Evolutionary conservation across 2,329 filamentous ascomycete species (phyloP), one percentile per base, ranked within the genome.

Genomic region (Pyrenochaeta sp.): DNA sequence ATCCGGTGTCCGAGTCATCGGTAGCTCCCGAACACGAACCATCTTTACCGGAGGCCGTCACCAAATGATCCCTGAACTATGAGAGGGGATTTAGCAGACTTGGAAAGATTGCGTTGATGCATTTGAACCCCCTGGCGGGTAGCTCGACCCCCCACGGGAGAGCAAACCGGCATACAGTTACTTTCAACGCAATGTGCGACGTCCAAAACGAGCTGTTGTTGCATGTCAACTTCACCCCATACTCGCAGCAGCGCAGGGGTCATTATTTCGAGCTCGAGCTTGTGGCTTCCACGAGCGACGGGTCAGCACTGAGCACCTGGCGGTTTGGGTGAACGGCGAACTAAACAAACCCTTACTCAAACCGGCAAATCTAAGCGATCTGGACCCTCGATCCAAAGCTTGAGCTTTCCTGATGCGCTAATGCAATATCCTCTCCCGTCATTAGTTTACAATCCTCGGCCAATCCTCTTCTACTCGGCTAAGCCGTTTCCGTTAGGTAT

Each of bases 241-340:
- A 22, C n/a, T 10, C 40, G 40, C 37, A 42, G 15, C 12, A 54
- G 44, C n/a, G 36, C 55, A 53, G 46, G 46, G 40, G 49, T 44
- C 24, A 30, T 34, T 19, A 27, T 28, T 48, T 30, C 15, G 15
- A 39, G 36, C 36, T 28, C 15, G 48, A 52, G 44, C 42, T 46
- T 61, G 56, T 65, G 62, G 63, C 65, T 65, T 60, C 66, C 66
- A 68, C 65, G 59, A 68, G 66, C 49, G 46, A 58, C 56, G 56
- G 54, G 52, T 52, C 50, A 54, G 61, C 65, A 63, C 54, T 50
- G 59, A 50, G 47, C 64, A 57, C 45, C 44, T 50, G 19, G 58
- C 46, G 56, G 56, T 42, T 45, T 54, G 45, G 49, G 61, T 59
- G 58, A 56, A 62, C 62, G 58, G 62, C 67, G 59, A 68, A 59